Base-by-base conservation (phyloP, 352 stramenopile species). In the Pythium dissimile region DNA sequence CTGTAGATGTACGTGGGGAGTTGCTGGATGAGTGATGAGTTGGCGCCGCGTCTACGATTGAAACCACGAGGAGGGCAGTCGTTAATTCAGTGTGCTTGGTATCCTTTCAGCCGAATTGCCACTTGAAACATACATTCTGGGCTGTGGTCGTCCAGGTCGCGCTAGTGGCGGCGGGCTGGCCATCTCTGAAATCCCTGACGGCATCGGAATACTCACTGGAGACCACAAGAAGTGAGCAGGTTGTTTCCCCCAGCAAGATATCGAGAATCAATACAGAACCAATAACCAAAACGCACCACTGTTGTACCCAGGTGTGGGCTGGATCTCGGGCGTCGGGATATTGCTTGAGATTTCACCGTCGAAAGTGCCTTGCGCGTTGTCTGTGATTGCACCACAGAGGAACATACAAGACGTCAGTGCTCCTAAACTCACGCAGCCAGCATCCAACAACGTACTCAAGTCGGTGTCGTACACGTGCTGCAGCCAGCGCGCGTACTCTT, bases 391-490 rank as follows among this genome's bases (percentile, higher is more conserved):
- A n/a, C n/a, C n/a, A n/a, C n/a, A n/a, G n/a, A n/a, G n/a, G n/a
- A n/a, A 28, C 26, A 56, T 31, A 52, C 24, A 20, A 23, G 20
- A 16, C 16, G 41, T 11, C n/a, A 53, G 1, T 10, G 4, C 8
- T 15, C 34, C 21, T 32, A 27, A 27, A 37, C 5, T n/a, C 13
- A 6, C 13, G 15, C 18, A 42, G 34, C 5, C 20, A n/a, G n/a
- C 34, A 41, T 5, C 34, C 8, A n/a, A 6, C 34, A 21, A 74
- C 73, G 52, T 75, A 93, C 85, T 81, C 12, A 92, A 69, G 55
- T 95, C 85, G 5, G 77, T 89, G 62, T 95, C 85, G 59, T 92
- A 95, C 27, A 92, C 66, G 54, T 90, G 75, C 67, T 95, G 86
- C 20, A 95, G 67, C 86, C 86, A 95, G 11, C 85, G 79, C 23